Conservation (phyloP, 2,329 filamentous ascomycete species). For the Fusarium sp. region DNA sequence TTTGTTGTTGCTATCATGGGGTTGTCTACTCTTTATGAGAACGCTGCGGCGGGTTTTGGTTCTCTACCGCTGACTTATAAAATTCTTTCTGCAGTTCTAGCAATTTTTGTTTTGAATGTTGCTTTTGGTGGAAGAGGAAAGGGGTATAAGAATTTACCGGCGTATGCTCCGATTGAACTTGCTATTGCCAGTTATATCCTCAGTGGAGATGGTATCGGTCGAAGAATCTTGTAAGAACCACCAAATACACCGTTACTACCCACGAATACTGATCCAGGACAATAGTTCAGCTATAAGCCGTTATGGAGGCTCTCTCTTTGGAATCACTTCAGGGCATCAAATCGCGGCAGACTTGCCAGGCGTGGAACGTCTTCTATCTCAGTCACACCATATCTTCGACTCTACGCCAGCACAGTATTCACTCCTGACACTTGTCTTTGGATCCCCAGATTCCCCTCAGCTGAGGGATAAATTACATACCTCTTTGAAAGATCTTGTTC, state of each 20-base stretch:
- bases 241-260: too few species aligned
- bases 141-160: not conserved
- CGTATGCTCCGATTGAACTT: constrained; percentile 26
- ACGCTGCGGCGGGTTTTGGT: not conserved
- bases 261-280: not conserved
- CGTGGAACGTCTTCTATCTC: constrained; percentile 30
- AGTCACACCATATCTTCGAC: constrained; percentile 24
- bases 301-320: constrained; percentile 36
- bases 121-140: not conserved
- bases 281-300: constrained; percentile 16
- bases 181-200: constrained; percentile 24
- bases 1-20: not conserved
- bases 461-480: constrained; percentile 14
- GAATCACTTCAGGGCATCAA: constrained; percentile 33
- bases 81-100: not conserved
- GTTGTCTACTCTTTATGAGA: not conserved
- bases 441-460: constrained; percentile 3
- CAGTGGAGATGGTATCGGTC: constrained; percentile 16
- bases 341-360: constrained; percentile 28
- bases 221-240: constrained; percentile 23
- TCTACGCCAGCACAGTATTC: constrained; percentile 21
- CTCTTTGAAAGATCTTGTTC: constrained; percentile 16
- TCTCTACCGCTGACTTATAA: not conserved
- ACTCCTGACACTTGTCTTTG: constrained; percentile 33
- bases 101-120: not conserved